Base-by-base conservation (phyloP, 31 red algal species). In the Asparagopsis taxiformis region DNA sequence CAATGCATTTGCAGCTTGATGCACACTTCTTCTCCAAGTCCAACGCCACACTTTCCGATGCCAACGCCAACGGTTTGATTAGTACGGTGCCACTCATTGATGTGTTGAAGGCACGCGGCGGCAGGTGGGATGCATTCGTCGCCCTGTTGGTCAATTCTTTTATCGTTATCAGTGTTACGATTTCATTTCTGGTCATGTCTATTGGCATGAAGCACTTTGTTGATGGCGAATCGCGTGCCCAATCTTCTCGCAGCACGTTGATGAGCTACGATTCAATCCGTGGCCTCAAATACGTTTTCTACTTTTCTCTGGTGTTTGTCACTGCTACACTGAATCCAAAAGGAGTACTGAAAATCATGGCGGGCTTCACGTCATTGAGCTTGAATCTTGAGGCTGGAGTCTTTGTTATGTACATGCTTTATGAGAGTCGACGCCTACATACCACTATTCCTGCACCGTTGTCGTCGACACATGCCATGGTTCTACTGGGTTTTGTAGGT, bases 161-260 rank as follows among this genome's bases (percentile, higher is more conserved):
- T 61, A 93, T 98, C 37, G 74, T 70, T 26, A 52, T 98, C 54
- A 93, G 89, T 53, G 62, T 92, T 35, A 93, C 94, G 8, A 75
- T 98, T 49, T 87, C 79, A 13, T 93, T 93, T 75, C 52, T 89
- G 23, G 85, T 98, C 3, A 93, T 93, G 73, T 87, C 79, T 59
- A 65, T 85, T 3, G 90, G 89, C 22, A 59, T 90, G 56, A 67
- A 75, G 50, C 72, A 88, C 65, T 88, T 59, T 50, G 31, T 88
- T 19, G 73, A 88, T 19, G 84, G 84, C 24, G 35, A 36, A 17
- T 35, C 59, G 16, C 43, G 68, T 11, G 31, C 13, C 17, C 68
- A 55, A 48, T 46, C 63, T 17, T 17, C 34, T 13, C 28, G 15
- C 44, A 13, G 23, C n/a, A 13, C 30, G 4, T 19, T n/a, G 32